A percentile compares a stretch with the other conserved stretches of the same genome.
These are phyloP conservation scores for barley (Hordeum vulgare) DNA, from an alignment of 176 grass and related monocot species.

Conservation along the genomic window MorexV3_pseudomolecules_assembly NC_058524.1:626183632-626184131, in stretches of 20 bases:
- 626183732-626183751: not conserved
- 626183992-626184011: constrained; percentile 56
- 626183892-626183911: not conserved
- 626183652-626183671: not conserved
- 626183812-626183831: not conserved
- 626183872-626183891: not conserved
- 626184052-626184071: constrained; percentile 83
- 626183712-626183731: not conserved
- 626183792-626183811: not conserved
- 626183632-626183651: too few species aligned
- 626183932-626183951: not conserved
- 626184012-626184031: constrained; percentile 96
- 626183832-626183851: not conserved
- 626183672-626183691: not conserved
- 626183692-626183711: not conserved
- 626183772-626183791: not conserved
- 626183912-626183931: not conserved
- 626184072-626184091: constrained; percentile 80
- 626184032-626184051: constrained; percentile 89
- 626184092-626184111: constrained; percentile 91
- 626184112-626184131: constrained; percentile 93
- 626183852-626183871: not conserved
- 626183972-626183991: not conserved
- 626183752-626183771: not conserved
- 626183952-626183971: not conserved